Base-by-base conservation (phyloP, 371 early-diverging fungal genomes). In the Haplosporangium sp. region DNA sequence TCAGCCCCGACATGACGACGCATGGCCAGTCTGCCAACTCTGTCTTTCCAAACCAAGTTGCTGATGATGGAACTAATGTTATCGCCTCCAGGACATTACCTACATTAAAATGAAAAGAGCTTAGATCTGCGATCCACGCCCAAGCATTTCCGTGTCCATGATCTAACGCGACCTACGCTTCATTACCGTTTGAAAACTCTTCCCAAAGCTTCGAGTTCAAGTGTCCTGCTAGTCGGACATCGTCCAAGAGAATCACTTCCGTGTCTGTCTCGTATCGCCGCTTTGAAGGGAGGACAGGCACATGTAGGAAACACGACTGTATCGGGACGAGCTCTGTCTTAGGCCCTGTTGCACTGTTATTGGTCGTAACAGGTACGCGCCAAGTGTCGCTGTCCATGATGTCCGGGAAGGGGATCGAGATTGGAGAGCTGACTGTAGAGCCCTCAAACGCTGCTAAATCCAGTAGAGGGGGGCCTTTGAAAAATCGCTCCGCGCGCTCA, bases 21-120 rank as follows among this genome's bases (percentile, higher is more conserved):
- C 79, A 79, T 2, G 79, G 79, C 79, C 79, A 79, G 29, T 79
- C 79, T 6, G 79, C 79, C 58, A 79, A 38, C 47, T 68, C 72
- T 11, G 72, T 72, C 51, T 55, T 72, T 8, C 64, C 65, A 46
- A 79, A 79, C 79, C 79, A 79, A 13, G 73, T 68, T 0, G 79
- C 72, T 1, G 79, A 68, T 23, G 69, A 64, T 11, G 79, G 79
- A 37, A 79, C 65, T 8, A 79, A 45, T 13, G 79, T 60, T 10
- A 79, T 73, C 6, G 79, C 79, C 36, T 79, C 79, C 21, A 43
- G 8, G 23, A 79, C 66, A 53, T 79, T 79, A 6, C 79, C 79
- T 77, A 61, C 7, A 41, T 11, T 2, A 42, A 42, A 42, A 16
- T n/a, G n/a, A 4, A 57, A 6, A 18, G 1, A 37, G 9, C 21